These are phyloP conservation scores for Senna siamea DNA, from an alignment of 306 rosid genomes.

Conservation along the genomic window DNA sequence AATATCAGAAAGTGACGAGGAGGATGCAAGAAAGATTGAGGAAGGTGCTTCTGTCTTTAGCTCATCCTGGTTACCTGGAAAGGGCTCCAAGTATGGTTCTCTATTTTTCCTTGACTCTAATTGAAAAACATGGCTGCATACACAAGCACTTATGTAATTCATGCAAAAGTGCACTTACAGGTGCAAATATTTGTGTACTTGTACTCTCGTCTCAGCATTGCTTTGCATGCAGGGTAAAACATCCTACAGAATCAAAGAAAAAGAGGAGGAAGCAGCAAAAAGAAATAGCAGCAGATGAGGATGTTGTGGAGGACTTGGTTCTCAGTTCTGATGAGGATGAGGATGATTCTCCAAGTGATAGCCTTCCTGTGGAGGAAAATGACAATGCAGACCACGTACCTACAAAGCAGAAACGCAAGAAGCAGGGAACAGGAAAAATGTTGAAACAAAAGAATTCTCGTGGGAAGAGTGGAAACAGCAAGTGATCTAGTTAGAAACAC, in stretches of 20 bases:
- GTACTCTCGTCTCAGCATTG: constrained; percentile 23
- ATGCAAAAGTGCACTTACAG: constrained; percentile 16
- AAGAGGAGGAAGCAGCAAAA: constrained; percentile 52
- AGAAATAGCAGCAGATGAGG: constrained; percentile 65
- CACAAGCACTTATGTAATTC: neutral
- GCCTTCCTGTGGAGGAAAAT: constrained; percentile 46
- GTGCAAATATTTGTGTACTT: constrained; percentile 15
- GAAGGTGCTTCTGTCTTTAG: constrained; percentile 67
- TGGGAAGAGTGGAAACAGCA: constrained; percentile 47
- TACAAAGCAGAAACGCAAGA: constrained; percentile 47
- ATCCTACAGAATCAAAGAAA: constrained; percentile 50
- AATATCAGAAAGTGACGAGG: constrained; percentile 65
- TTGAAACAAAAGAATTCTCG: constrained; percentile 48
- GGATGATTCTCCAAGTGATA: constrained; percentile 47
- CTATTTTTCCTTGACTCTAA: constrained; percentile 22
- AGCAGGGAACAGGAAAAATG: constrained; percentile 39
- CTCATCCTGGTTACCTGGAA: constrained; percentile 95
- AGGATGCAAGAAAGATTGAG: constrained; percentile 49
- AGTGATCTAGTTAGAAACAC: constrained; percentile 33
- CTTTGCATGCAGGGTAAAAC: constrained; percentile 52
- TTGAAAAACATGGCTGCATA: constrained; percentile 25
- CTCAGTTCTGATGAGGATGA: constrained; percentile 87
- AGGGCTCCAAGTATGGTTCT: constrained; percentile 55
- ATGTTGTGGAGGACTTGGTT: constrained; percentile 84
- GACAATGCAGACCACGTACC: constrained; percentile 34